A percentile compares a stretch with the other conserved stretches of the same genome.
Evolutionary conservation across 2,329 filamentous ascomycete species (phyloP).

Genomic region (Trichoderma atrobrunneum): DNA sequence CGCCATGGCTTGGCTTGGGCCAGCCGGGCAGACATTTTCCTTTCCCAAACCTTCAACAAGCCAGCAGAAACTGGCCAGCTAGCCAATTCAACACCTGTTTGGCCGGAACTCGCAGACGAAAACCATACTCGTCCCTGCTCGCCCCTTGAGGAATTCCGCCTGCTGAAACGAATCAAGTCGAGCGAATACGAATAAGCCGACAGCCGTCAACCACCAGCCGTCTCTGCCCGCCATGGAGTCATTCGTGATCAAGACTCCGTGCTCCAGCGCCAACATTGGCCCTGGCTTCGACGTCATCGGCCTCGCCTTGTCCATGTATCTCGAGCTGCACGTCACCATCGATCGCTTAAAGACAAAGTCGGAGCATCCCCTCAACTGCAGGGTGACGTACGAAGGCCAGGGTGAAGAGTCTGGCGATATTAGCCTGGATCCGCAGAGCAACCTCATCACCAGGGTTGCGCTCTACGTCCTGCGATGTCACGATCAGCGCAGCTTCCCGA

Average conservation of each 20-base stretch:
- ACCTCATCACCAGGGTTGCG: slow-evolving; percentile 90
- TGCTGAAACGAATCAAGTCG: background rate
- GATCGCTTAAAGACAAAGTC: slow-evolving; percentile 55
- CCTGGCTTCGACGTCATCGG: slow-evolving; percentile 98
- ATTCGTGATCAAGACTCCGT: slow-evolving; percentile 76
- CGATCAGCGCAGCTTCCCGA: slow-evolving; percentile 77
- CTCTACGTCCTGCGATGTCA: slow-evolving; percentile 94
- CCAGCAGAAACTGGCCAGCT: background rate
- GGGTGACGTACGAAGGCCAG: slow-evolving; percentile 84
- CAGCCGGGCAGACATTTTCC: background rate
- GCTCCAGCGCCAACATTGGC: slow-evolving; percentile 95
- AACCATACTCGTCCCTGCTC: background rate
- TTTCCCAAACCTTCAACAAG: slow-evolving; percentile 1
- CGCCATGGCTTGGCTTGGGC: background rate
- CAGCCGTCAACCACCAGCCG: background rate
- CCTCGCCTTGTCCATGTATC: slow-evolving; percentile 87
- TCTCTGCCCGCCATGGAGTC: slow-evolving; percentile 46
- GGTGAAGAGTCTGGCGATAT: slow-evolving; percentile 71
- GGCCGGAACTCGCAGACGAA: background rate
- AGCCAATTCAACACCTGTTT: slow-evolving; percentile 2
- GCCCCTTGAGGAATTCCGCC: background rate
- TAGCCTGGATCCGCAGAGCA: slow-evolving; percentile 77
- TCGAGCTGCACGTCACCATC: slow-evolving; percentile 82
- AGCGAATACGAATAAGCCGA: background rate
- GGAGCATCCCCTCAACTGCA: slow-evolving; percentile 73